Percentiles rank a stretch among this genome's conserved stretches.
Conservation (phyloP, 345 rosid species). For the Psidium friedrichsthalianum region DNA sequence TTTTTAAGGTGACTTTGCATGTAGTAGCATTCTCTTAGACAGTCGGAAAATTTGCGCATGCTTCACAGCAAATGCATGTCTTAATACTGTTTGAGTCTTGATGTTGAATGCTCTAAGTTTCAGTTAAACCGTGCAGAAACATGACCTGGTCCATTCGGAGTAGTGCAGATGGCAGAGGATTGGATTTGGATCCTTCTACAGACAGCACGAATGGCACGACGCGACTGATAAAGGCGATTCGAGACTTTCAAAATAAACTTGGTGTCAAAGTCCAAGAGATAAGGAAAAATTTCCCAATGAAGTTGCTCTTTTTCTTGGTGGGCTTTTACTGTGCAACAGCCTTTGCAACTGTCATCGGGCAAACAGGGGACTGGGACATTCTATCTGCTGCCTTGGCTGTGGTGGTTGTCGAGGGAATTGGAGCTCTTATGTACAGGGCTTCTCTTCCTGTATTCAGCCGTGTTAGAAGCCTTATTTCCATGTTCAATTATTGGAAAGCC, state of each 20-base stretch:
- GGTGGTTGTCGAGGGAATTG: conserved; percentile 69
- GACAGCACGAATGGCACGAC: conserved; percentile 34
- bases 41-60: accelerated
- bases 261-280: conserved; percentile 39
- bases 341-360: conserved; percentile 80
- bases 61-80: background rate
- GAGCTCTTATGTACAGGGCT: conserved; percentile 75
- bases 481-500: conserved; percentile 86
- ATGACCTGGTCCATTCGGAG: conserved; percentile 48
- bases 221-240: conserved; percentile 51
- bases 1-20: background rate
- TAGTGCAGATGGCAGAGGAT: conserved; percentile 29
- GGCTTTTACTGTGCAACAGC: conserved; percentile 92
- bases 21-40: background rate
- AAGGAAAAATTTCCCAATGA: conserved; percentile 57
- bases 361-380: conserved; percentile 98
- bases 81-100: background rate
- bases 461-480: conserved; percentile 39
- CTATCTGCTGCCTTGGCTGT: conserved; percentile 84
- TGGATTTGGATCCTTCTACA: conserved; percentile 45
- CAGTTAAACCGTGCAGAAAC: conserved; percentile 23
- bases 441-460: conserved; percentile 42
- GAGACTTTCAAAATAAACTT: conserved; percentile 38
- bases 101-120: background rate
- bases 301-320: conserved; percentile 71